These are phyloP conservation scores for Nidula microcarpa DNA, from an alignment of 768 basidiomycete species.

Conservation along the genomic window DNA sequence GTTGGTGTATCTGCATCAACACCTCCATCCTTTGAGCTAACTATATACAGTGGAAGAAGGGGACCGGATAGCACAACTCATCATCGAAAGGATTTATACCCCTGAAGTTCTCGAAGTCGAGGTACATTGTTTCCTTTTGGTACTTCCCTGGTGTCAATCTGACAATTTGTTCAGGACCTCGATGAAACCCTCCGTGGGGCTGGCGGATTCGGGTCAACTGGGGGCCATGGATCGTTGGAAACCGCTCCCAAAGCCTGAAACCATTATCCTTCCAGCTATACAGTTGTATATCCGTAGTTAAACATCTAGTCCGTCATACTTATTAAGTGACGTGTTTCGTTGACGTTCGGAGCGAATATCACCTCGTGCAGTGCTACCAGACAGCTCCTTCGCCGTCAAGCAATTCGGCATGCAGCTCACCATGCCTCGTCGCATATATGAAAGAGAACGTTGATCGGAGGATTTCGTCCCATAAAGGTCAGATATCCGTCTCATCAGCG, in stretches of 20 bases:
- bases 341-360: too few relatives aligned
- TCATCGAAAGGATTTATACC: conserved; percentile 86
- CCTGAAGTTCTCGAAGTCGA: conserved; percentile 86
- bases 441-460: too few relatives aligned
- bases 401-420: too few relatives aligned
- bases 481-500: conserved; percentile 4
- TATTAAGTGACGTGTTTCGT: too few relatives aligned
- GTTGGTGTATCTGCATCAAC: conserved; percentile 30
- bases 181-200: conserved; percentile 82
- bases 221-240: conserved; percentile 64
- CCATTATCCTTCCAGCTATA: too few relatives aligned
- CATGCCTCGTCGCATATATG: too few relatives aligned
- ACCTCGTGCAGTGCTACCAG: too few relatives aligned
- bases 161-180: conserved; percentile 52
- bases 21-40: not conserved
- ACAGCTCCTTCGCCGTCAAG: too few relatives aligned
- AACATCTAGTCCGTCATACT: too few relatives aligned
- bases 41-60: conserved; percentile 73
- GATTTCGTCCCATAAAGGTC: not conserved
- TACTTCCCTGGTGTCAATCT: conserved; percentile 5
- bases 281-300: too few relatives aligned
- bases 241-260: conserved; percentile 5
- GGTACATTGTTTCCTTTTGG: conserved; percentile 38
- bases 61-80: conserved; percentile 94
- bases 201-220: conserved; percentile 94